These are phyloP conservation scores for Echria macrotheca DNA, from an alignment of 495 filamentous ascomycete species.

Conservation along the genomic window DNA sequence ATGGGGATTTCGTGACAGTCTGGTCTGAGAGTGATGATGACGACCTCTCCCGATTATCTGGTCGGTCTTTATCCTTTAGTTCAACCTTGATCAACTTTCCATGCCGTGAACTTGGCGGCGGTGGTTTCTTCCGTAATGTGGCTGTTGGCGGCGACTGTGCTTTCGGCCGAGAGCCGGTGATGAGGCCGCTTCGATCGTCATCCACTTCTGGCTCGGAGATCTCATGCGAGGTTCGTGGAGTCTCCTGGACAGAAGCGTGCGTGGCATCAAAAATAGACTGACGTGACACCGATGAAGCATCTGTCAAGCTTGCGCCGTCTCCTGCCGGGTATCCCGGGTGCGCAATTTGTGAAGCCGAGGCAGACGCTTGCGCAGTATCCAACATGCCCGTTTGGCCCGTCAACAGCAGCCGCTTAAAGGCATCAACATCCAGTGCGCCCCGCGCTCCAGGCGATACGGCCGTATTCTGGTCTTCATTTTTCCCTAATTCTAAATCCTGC, in stretches of 20 bases:
- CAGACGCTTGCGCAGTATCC: constrained; percentile 12
- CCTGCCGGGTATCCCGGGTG: constrained; percentile 6
- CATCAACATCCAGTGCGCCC: constrained; percentile 53
- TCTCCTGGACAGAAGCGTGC: constrained; percentile 28
- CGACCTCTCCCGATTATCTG: constrained; percentile 1
- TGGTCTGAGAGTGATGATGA: constrained; percentile 5
- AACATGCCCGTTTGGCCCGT: constrained; percentile 47
- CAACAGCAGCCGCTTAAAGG: constrained; percentile 55
- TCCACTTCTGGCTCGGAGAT: constrained; percentile 36
- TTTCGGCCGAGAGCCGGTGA: constrained; percentile 24
- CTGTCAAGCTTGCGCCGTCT: constrained; percentile 44
- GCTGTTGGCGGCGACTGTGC: constrained; percentile 38
- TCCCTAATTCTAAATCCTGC: constrained; percentile 36
- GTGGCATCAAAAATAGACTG: constrained; percentile 40
- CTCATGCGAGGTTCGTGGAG: constrained; percentile 45
- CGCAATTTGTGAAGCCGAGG: background rate
- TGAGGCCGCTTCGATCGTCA: constrained; percentile 29
- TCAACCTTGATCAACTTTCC: constrained; percentile 58
- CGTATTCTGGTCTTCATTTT: constrained; percentile 15
- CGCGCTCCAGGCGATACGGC: constrained; percentile 21
- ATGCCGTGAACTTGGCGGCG: constrained; percentile 60
- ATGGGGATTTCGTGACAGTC: no score
- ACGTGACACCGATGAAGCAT: constrained; percentile 42
- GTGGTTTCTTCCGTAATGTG: constrained; percentile 35
- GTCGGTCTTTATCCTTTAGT: constrained; percentile 12